Percentiles rank a stretch among this genome's conserved stretches.
These are phyloP conservation scores for Rosellinia necatrix DNA, from an alignment of 2,329 filamentous ascomycete genomes.

Conservation along the genomic window DNA sequence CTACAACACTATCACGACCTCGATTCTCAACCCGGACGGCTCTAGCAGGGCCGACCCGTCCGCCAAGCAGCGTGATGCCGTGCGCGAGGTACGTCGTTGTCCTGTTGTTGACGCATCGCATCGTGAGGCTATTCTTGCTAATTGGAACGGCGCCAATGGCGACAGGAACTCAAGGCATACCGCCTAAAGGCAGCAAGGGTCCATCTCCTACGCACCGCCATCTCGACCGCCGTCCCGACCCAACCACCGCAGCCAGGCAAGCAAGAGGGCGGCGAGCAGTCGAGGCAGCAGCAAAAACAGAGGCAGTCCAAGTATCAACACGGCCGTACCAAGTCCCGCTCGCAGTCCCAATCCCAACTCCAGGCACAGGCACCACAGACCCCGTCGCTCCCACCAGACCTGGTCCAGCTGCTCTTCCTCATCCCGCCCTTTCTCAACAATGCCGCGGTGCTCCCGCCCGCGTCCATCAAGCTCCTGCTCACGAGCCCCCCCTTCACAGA, in stretches of 20 bases:
- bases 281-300: constrained; percentile 31
- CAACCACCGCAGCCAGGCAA: constrained; percentile 10
- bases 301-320: constrained; percentile 20
- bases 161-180: constrained; percentile 54
- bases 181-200: constrained; percentile 55
- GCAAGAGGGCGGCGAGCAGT: constrained; percentile 34
- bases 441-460: constrained; percentile 42
- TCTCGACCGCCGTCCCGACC: constrained; percentile 49
- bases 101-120: neutral
- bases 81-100: constrained; percentile 50
- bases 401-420: constrained; percentile 60
- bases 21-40: constrained; percentile 61
- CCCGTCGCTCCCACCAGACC: constrained; percentile 45
- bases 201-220: constrained; percentile 56
- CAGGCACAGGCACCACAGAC: constrained; percentile 27
- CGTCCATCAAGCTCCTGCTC: constrained; percentile 51
- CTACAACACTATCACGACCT: constrained; percentile 58
- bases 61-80: constrained; percentile 54
- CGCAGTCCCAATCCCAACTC: constrained; percentile 25
- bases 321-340: constrained; percentile 34
- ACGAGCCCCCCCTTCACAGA: constrained; percentile 54
- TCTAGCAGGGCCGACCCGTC: constrained; percentile 59
- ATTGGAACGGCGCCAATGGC: neutral
- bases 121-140: neutral
- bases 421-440: constrained; percentile 54